Percentiles rank a stretch among this genome's conserved stretches.
These are phyloP conservation scores for Eleusine coracana DNA, from an alignment of 176 grass and related monocot species.

Conservation along the genomic window DNA sequence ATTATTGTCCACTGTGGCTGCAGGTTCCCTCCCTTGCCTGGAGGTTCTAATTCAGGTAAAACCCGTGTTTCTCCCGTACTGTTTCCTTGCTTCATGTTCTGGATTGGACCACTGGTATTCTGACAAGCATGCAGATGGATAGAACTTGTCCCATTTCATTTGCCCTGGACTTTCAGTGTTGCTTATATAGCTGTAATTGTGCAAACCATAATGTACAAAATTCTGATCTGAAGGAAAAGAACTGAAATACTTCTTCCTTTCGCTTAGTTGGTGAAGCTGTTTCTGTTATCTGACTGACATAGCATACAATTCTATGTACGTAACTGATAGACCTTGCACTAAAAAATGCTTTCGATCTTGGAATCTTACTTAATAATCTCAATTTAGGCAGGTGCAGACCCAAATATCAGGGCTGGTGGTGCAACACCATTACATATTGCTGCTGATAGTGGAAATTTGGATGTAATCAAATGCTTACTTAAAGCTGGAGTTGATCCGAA, in stretches of 20 bases:
- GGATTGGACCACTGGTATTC: not conserved
- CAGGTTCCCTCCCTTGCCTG: conserved; percentile 78
- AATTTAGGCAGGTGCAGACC: conserved; percentile 79
- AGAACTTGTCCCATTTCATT: not conserved
- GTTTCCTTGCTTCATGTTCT: conserved; percentile 13
- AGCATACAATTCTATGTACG: not conserved
- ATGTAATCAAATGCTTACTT: conserved; percentile 76
- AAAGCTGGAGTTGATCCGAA: conserved; percentile 83
- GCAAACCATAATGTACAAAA: not conserved
- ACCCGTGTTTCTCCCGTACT: not conserved
- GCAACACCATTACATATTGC: conserved; percentile 91
- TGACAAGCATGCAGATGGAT: not conserved
- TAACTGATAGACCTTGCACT: not conserved
- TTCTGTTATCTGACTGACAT: conserved; percentile 23
- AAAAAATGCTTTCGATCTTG: not conserved
- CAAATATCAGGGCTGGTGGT: conserved; percentile 84
- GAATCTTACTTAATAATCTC: conserved; percentile 24
- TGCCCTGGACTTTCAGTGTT: not conserved
- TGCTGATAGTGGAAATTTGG: conserved; percentile 68
- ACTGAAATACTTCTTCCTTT: not conserved
- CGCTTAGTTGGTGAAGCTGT: not conserved
- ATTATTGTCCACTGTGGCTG: conserved; percentile 86
- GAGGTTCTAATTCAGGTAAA: conserved; percentile 79
- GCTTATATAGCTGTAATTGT: not conserved
- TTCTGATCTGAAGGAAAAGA: not conserved